Evolutionary conservation across 495 filamentous ascomycete species (phyloP).

Genomic region (Trichoderma parareesei): DNA sequence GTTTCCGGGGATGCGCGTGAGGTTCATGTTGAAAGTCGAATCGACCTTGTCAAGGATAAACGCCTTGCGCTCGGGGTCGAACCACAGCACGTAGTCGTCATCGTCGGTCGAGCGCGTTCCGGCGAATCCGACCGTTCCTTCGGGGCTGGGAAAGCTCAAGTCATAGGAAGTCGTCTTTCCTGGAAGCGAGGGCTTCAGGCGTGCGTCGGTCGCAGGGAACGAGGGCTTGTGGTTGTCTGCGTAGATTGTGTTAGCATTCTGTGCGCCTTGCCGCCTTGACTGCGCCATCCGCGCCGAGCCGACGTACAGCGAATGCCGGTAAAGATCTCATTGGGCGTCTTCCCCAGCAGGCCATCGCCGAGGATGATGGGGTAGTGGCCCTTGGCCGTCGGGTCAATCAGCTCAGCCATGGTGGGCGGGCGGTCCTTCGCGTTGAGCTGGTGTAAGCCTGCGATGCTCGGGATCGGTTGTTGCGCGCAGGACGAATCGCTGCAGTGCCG

Average conservation of each 20-base stretch:
- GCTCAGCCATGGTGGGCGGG: conserved; percentile 9
- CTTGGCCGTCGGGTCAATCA: conserved; percentile 39
- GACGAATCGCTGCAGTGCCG: too few species aligned
- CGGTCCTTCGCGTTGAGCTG: not conserved
- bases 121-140: conserved; percentile 32
- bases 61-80: conserved; percentile 43
- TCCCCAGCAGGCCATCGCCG: conserved; percentile 46
- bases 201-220: conserved; percentile 33
- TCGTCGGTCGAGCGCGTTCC: conserved; percentile 41
- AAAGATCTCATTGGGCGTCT: conserved; percentile 42
- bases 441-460: not conserved
- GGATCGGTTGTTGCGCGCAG: not conserved
- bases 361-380: conserved; percentile 48
- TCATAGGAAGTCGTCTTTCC: conserved; percentile 36
- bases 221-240: conserved; percentile 47
- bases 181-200: conserved; percentile 34
- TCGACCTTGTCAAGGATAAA: conserved; percentile 50
- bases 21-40: conserved; percentile 53
- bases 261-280: too few species aligned
- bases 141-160: conserved; percentile 38
- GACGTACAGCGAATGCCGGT: conserved; percentile 45
- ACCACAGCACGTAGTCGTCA: conserved; percentile 46
- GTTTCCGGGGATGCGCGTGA: conserved; percentile 37
- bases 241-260: conserved; percentile 12
- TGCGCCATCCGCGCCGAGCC: not conserved